A percentile compares a stretch with the other conserved stretches of the same genome.
Conservation (phyloP, 1,284 basidiomycete species). For the Naganishia albida region DNA sequence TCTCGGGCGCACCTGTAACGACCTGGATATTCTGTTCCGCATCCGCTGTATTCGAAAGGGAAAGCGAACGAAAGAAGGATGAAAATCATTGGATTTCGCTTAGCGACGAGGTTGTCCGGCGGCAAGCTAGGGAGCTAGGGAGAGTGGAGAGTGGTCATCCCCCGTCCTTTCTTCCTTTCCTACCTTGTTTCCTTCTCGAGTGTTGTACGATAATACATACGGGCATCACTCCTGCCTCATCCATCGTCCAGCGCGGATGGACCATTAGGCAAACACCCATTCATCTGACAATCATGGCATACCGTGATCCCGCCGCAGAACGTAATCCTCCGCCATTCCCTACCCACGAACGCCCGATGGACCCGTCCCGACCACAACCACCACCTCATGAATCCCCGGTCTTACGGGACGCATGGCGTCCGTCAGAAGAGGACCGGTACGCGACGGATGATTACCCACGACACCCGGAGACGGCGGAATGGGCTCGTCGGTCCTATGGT, state of each 20-base stretch:
- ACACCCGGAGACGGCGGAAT: constrained; percentile 5
- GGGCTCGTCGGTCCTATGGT: background rate
- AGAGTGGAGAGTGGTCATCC: too few relatives aligned
- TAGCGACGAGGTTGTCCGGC: background rate
- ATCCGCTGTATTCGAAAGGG: constrained; percentile 7
- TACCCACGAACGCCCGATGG: background rate
- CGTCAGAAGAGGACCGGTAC: constrained; percentile 1
- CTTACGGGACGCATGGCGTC: constrained; percentile 3
- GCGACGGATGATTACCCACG: constrained; percentile 16
- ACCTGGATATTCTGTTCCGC: background rate
- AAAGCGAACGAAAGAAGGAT: background rate
- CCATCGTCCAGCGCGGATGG: background rate
- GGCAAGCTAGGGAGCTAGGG: background rate
- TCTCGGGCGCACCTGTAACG: background rate
- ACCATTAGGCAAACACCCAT: background rate
- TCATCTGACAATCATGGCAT: constrained; percentile 9
- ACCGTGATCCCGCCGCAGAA: constrained; percentile 8
- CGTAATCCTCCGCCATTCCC: constrained; percentile 11
- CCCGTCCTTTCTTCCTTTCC: too few relatives aligned
- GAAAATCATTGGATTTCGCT: constrained; percentile 1
- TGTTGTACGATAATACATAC: too few relatives aligned
- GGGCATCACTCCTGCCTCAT: background rate
- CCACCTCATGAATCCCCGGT: background rate
- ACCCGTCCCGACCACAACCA: background rate
- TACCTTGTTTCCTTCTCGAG: background rate